Evolutionary conservation across 306 rosid species (phyloP).

Genomic region (Betula pendula): DNA sequence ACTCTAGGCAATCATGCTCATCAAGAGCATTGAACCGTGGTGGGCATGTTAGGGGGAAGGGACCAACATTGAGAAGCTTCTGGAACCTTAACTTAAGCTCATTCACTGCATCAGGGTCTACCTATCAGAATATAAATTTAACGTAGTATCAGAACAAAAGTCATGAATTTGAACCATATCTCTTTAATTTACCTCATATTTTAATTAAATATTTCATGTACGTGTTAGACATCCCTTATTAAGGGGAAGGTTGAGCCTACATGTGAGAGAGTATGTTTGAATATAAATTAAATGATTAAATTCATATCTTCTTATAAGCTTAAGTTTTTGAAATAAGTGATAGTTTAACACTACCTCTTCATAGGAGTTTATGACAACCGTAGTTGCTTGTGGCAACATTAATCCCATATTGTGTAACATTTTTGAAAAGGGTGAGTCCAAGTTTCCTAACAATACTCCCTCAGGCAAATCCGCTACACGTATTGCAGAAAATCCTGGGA

Average conservation of each 20-base stretch:
- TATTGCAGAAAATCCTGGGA: slow-evolving; percentile 52
- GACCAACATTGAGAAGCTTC: slow-evolving; percentile 55
- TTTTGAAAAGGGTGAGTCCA: slow-evolving; percentile 37
- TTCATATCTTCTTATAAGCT: too few species aligned
- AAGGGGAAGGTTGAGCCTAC: too few species aligned
- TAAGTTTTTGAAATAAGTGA: too few species aligned
- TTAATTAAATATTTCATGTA: too few species aligned
- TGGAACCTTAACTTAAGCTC: slow-evolving; percentile 36
- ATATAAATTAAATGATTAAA: too few species aligned
- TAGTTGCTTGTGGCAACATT: slow-evolving; percentile 50
- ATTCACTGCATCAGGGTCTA: slow-evolving; percentile 28
- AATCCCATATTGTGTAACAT: slow-evolving; percentile 63
- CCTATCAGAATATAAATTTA: too few species aligned
- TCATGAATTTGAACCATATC: too few species aligned
- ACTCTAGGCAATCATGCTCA: slow-evolving; percentile 42
- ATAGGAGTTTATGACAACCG: slow-evolving; percentile 66
- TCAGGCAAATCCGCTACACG: slow-evolving; percentile 50
- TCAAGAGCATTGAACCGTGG: slow-evolving; percentile 27
- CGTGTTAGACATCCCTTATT: too few species aligned
- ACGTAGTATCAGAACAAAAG: too few species aligned
- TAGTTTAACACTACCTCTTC: neutral
- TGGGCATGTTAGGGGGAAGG: slow-evolving; percentile 44
- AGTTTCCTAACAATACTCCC: slow-evolving; percentile 27
- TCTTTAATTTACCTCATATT: too few species aligned
- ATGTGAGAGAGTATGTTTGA: too few species aligned